A percentile compares a stretch with the other conserved stretches of the same genome.
Conservation (phyloP, 108 stramenopile species). For the Licmophora abbreviata region DNA sequence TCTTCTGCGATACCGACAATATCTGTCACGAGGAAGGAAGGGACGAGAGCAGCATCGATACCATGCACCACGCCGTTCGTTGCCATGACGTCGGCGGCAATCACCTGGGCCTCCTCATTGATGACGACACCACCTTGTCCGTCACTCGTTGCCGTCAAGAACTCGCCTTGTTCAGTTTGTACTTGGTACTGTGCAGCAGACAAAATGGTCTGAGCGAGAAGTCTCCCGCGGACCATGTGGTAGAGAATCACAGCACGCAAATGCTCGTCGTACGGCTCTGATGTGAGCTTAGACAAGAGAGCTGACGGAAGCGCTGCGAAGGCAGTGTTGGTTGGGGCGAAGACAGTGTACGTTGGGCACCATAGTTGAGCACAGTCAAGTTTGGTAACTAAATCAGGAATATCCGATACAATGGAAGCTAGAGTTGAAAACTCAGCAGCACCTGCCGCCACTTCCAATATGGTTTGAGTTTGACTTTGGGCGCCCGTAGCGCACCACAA, state of each 20-base stretch:
- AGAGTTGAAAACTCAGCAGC: no score
- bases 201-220: no score
- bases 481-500: no score
- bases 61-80: conserved; percentile 38
- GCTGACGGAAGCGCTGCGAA: conserved; percentile 10
- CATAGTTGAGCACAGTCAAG: no score
- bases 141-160: no score
- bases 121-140: neutral
- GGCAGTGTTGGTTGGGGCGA: conserved; percentile 42
- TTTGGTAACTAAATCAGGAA: no score
- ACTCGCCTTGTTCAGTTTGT: no score
- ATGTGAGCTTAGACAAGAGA: neutral
- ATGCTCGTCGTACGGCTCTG: neutral
- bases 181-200: no score
- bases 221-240: conserved; percentile 5
- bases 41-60: conserved; percentile 22
- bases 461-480: no score
- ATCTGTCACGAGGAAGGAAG: conserved; percentile 5
- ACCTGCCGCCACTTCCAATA: no score
- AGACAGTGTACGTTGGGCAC: conserved; percentile 5
- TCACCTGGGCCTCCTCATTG: neutral
- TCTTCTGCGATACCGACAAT: no score
- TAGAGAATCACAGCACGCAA: conserved; percentile 17
- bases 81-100: neutral
- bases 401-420: no score